Evolutionary conservation across 257 asterid genomes (phyloP).

Genomic region (Nicotiana undulata): DNA sequence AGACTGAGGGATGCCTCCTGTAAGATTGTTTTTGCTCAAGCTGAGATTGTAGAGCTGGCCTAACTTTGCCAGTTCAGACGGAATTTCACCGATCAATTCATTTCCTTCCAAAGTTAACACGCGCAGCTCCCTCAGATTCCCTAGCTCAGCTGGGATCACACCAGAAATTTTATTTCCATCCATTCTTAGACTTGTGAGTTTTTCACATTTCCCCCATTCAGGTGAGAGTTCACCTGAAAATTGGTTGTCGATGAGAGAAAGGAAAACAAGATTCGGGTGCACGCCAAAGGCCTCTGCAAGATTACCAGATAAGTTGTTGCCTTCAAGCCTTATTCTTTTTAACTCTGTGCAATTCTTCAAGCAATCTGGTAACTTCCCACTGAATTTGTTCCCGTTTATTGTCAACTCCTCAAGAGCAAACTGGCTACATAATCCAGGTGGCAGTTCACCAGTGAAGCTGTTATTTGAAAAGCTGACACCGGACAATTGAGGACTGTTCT

Average conservation of each 20-base stretch:
- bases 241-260: constrained; percentile 45
- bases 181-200: constrained; percentile 42
- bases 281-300: constrained; percentile 51
- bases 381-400: constrained; percentile 39
- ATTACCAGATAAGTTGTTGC: constrained; percentile 51
- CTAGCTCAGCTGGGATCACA: constrained; percentile 56
- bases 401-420: constrained; percentile 46
- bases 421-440: constrained; percentile 48
- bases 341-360: constrained; percentile 50
- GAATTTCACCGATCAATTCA: constrained; percentile 53
- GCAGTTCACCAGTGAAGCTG: constrained; percentile 64
- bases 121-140: constrained; percentile 41
- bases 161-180: constrained; percentile 54
- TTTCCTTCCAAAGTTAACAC: constrained; percentile 52
- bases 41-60: constrained; percentile 29
- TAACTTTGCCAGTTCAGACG: constrained; percentile 43
- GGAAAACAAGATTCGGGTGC: constrained; percentile 43
- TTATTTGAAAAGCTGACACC: constrained; percentile 49
- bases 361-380: constrained; percentile 65
- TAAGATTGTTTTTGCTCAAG: constrained; percentile 51
- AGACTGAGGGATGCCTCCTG: constrained; percentile 50
- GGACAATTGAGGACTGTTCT: constrained; percentile 27
- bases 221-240: constrained; percentile 52
- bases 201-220: constrained; percentile 45
- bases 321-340: constrained; percentile 49